Percentiles rank a stretch among this genome's conserved stretches.
Evolutionary conservation across 345 rosid species (phyloP).

Genomic region (Atalantia buxifolia): DNA sequence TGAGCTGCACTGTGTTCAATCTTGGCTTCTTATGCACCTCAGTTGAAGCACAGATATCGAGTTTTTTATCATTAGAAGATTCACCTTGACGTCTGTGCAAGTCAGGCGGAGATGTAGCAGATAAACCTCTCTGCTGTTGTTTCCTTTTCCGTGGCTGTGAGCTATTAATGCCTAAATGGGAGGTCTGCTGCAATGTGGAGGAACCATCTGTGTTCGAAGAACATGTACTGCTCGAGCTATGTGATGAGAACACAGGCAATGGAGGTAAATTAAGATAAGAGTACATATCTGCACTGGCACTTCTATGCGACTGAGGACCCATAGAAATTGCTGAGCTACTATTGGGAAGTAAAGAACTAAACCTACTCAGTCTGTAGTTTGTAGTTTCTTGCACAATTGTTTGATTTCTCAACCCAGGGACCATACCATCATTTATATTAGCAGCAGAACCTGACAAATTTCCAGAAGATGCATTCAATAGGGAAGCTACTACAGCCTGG

Average conservation of each 20-base stretch:
- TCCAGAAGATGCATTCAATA: conserved; percentile 2
- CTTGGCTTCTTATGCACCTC: conserved; percentile 13
- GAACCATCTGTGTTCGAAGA: not conserved
- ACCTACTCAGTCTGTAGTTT: not conserved
- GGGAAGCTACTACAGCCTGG: conserved; percentile 4
- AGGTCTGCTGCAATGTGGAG: not conserved
- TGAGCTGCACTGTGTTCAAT: conserved; percentile 7
- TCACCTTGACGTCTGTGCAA: not conserved
- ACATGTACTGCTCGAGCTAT: not conserved
- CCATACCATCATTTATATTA: not conserved
- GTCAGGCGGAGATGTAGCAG: not conserved
- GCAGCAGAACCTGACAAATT: conserved; percentile 2
- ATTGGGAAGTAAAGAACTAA: not conserved
- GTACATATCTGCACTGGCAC: not conserved
- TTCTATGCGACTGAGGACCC: not conserved
- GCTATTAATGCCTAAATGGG: not conserved
- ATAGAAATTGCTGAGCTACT: not conserved
- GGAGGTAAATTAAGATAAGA: conserved; percentile 2
- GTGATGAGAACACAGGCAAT: not conserved
- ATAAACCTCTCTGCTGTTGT: not conserved
- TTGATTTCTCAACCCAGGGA: not conserved
- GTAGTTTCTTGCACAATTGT: not conserved
- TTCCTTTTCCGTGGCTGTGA: conserved; percentile 2
- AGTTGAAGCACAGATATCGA: not conserved
- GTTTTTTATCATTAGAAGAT: not conserved